Conservation (phyloP, 106 monocot genomes). For the Acanthochlamys bracteata region DNA sequence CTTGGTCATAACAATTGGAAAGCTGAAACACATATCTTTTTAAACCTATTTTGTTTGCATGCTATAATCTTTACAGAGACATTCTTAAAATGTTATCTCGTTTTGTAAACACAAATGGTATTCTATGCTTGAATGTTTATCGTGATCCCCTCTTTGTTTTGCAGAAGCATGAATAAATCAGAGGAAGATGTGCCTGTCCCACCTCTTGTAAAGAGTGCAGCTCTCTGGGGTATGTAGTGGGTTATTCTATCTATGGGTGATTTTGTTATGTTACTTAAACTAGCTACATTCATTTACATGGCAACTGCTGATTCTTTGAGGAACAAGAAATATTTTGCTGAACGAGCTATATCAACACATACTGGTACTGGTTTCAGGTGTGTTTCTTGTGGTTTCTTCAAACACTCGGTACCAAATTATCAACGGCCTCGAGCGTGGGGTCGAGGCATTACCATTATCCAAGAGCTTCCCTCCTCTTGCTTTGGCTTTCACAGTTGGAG, state of each 20-base stretch:
- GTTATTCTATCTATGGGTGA: neutral
- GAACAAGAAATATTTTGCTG: no score
- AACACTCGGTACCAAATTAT: slow-evolving; percentile 86
- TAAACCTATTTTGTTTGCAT: no score
- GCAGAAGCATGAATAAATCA: slow-evolving; percentile 67
- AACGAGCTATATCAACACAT: no score
- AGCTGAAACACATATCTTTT: no score
- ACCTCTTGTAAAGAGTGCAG: slow-evolving; percentile 66
- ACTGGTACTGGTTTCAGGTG: slow-evolving; percentile 30
- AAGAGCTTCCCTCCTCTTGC: slow-evolving; percentile 51
- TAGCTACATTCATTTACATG: no score
- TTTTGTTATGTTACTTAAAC: no score
- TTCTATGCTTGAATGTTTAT: no score
- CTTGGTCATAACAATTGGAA: no score
- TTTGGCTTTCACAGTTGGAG: slow-evolving; percentile 87
- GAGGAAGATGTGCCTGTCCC: slow-evolving; percentile 77
- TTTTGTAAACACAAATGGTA: no score
- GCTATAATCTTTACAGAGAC: no score
- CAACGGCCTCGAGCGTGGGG: slow-evolving; percentile 65
- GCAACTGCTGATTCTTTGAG: no score
- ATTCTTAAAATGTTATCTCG: no score
- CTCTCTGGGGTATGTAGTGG: slow-evolving; percentile 53
- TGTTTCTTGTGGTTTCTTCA: slow-evolving; percentile 86
- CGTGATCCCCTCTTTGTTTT: slow-evolving; percentile 4
- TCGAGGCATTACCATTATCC: slow-evolving; percentile 61